Evolutionary conservation across 768 basidiomycete species (phyloP).

Genomic region (Gelatoporia subvermispora): DNA sequence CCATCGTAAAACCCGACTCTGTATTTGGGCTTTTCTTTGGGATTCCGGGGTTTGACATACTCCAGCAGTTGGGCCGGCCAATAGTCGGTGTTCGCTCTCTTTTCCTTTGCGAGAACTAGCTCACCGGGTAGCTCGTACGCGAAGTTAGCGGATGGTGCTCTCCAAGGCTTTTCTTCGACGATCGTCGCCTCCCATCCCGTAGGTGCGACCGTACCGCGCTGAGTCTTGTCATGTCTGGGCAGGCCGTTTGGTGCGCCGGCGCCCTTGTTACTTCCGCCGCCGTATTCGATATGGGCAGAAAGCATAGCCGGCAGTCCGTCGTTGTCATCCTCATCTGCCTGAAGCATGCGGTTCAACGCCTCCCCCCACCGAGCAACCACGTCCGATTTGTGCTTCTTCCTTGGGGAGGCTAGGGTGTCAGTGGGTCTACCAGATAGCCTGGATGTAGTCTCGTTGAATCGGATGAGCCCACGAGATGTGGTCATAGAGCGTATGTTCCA

Average conservation of each 20-base stretch:
- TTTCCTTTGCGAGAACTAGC: slow-evolving; percentile 49
- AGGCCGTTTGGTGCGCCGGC: neutral
- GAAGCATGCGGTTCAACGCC: slow-evolving; percentile 44
- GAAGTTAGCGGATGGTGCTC: slow-evolving; percentile 42
- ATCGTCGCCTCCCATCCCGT: slow-evolving; percentile 1
- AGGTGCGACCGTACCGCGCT: neutral
- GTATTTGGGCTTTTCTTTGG: slow-evolving; percentile 42
- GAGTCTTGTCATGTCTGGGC: neutral
- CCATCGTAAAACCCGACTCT: slow-evolving; percentile 57
- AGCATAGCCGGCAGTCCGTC: slow-evolving; percentile 45
- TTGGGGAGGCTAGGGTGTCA: slow-evolving; percentile 30
- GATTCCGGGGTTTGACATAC: slow-evolving; percentile 42
- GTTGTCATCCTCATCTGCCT: slow-evolving; percentile 36
- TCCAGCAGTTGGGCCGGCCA: slow-evolving; percentile 66
- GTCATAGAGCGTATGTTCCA: slow-evolving; percentile 39
- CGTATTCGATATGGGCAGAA: slow-evolving; percentile 10
- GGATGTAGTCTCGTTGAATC: slow-evolving; percentile 40
- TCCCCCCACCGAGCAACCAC: slow-evolving; percentile 39
- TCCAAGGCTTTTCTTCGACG: slow-evolving; percentile 21
- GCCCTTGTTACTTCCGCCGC: neutral
- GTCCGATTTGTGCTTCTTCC: slow-evolving; percentile 39
- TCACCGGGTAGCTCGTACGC: slow-evolving; percentile 63
- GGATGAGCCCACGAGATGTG: slow-evolving; percentile 26
- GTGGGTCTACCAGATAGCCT: slow-evolving; percentile 3
- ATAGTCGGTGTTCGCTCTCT: slow-evolving; percentile 32